Evolutionary conservation across 306 rosid genomes (phyloP).

Genomic region (Quercus agrifolia): DNA sequence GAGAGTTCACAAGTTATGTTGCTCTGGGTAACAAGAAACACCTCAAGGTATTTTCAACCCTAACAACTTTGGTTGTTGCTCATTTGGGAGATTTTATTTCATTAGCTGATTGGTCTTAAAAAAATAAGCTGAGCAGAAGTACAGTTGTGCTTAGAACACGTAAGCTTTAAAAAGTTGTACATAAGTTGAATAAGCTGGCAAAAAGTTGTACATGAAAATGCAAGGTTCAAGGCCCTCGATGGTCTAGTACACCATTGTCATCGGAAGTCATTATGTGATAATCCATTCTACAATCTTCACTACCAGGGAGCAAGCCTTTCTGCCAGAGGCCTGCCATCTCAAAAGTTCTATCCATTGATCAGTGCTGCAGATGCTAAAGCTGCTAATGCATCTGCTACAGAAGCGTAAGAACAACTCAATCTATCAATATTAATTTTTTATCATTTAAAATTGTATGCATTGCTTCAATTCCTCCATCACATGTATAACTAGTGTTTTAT

Average conservation of each 20-base stretch:
- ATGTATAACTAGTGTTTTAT: too few species aligned
- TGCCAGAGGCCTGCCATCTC: constrained; percentile 18
- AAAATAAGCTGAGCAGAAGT: too few species aligned
- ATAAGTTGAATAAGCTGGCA: too few species aligned
- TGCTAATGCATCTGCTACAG: background rate
- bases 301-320: constrained; percentile 69
- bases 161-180: too few species aligned
- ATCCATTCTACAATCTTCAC: background rate
- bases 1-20: constrained; percentile 40
- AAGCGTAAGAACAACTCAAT: constrained; percentile 41
- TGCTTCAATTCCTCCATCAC: background rate
- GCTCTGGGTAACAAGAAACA: constrained; percentile 47
- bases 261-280: background rate
- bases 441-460: background rate
- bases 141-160: too few species aligned
- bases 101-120: too few species aligned
- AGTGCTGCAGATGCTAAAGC: constrained; percentile 31
- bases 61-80: background rate
- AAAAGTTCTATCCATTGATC: constrained; percentile 47
- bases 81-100: background rate
- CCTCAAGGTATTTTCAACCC: constrained; percentile 23
- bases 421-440: background rate
- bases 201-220: too few species aligned
- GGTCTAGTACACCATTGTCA: too few species aligned
- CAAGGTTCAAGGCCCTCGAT: too few species aligned